Base-by-base conservation (phyloP, 768 basidiomycete species). In the Tephrocybe sp. region DNA sequence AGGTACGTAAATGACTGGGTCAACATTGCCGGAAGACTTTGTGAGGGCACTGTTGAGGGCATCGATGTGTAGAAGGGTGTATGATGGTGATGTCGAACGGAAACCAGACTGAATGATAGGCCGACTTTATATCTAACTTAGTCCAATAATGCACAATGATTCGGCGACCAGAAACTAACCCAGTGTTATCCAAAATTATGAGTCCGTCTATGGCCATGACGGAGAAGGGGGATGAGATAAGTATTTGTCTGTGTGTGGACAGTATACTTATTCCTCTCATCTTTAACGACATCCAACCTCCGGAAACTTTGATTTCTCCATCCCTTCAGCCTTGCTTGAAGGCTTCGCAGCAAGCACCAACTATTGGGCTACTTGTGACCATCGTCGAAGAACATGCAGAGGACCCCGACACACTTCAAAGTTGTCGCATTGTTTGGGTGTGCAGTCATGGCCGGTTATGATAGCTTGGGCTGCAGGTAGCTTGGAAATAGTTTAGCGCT, bases 51-150 rank as follows among this genome's bases (percentile, higher is more conserved):
- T 82, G 67, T 89, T 94, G 55, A 89, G 74, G 1, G 92, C 83
- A 65, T 94, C 92, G 58, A 95, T 85, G 64, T 94, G 92, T 1
- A 94, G 71, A 7, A 93, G 74, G 1, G 94, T 86, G 66, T 92
- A 93, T 1, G 86, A 83, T 0, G 87, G 68, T 10, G 87, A 77
- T 39, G 82, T 84, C 14, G 84, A 84, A 48, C 88, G 84, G 70
- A 95, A 97, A 35, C 88, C 89, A 26, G 93, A 93, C 69, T 93
- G 90, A 57, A 95, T 89, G 57, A 97, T 88, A 20, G 93, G 84
- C 40, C 82, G 79, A 49, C 82, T 85, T 66, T 50, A 41, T 30
- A 48, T 49, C 30, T 48, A 51, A 36, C 56, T 65, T 20, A 65
- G 61, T 55, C 51, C 54, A 53, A 41, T 35, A 49, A 30, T 32